A percentile compares a stretch with the other conserved stretches of the same genome.
These are phyloP conservation scores for Citrullus colocynthis DNA, from an alignment of 306 rosid genomes.

Conservation along the genomic window DNA sequence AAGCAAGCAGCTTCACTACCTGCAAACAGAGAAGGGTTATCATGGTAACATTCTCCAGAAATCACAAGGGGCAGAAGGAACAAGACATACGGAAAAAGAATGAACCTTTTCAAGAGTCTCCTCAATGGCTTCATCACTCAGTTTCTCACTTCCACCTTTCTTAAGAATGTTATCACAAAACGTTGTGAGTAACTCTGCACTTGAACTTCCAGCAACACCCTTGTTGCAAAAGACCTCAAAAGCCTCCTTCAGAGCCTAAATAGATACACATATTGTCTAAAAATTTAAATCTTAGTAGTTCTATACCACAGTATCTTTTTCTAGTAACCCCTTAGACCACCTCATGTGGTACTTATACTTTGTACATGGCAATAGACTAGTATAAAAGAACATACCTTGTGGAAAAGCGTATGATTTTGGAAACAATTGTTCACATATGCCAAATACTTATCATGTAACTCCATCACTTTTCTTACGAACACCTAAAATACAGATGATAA, in stretches of 20 bases:
- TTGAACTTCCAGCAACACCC: constrained; percentile 45
- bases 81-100: neutral
- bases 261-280: neutral
- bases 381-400: constrained; percentile 27
- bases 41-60: neutral
- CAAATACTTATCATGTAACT: constrained; percentile 41
- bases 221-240: constrained; percentile 45
- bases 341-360: neutral
- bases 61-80: neutral
- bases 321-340: neutral
- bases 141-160: constrained; percentile 48
- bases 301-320: neutral
- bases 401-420: constrained; percentile 65
- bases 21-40: constrained; percentile 10
- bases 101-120: constrained; percentile 80
- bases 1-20: constrained; percentile 42
- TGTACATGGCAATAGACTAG: neutral
- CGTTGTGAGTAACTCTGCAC: constrained; percentile 39
- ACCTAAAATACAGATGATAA: constrained; percentile 26
- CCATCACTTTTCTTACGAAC: constrained; percentile 44
- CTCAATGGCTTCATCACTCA: constrained; percentile 48
- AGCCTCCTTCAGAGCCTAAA: constrained; percentile 39
- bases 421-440: constrained; percentile 69
- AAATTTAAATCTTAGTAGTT: neutral
- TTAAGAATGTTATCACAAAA: constrained; percentile 43